A percentile compares a stretch with the other conserved stretches of the same genome.
These are phyloP conservation scores for Aspergillus sergii DNA, from an alignment of 2,329 filamentous ascomycete species.

Conservation along the genomic window DNA sequence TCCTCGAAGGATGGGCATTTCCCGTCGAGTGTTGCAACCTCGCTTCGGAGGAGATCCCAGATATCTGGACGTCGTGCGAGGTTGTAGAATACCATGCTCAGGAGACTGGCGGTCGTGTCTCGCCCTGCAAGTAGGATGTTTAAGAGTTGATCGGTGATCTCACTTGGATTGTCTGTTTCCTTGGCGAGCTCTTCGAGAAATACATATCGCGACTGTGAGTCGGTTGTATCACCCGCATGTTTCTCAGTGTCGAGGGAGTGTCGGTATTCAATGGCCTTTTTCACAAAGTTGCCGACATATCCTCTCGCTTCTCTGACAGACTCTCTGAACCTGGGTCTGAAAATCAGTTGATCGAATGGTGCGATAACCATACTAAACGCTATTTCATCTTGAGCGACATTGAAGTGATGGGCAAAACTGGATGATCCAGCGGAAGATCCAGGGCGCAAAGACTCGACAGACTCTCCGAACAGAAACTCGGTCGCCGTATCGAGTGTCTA, in stretches of 20 bases:
- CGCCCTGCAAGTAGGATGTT: constrained; percentile 33
- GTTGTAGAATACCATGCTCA: constrained; percentile 32
- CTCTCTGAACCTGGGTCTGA: background rate
- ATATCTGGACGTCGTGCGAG: constrained; percentile 8
- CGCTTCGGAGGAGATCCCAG: constrained; percentile 11
- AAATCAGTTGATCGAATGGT: background rate
- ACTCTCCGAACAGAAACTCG: constrained; percentile 41
- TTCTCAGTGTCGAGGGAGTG: background rate
- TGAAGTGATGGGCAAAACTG: constrained; percentile 27
- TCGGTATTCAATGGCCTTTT: background rate
- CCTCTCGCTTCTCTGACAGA: background rate
- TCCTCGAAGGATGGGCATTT: constrained; percentile 10
- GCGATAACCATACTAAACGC: background rate
- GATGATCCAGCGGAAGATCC: constrained; percentile 7
- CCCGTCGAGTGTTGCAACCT: constrained; percentile 22
- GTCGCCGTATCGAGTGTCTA: constrained; percentile 41
- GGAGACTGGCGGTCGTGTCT: constrained; percentile 34
- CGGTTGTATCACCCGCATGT: background rate
- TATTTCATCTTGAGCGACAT: constrained; percentile 23
- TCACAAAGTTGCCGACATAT: background rate
- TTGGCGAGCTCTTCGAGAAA: constrained; percentile 7
- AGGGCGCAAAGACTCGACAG: constrained; percentile 18
- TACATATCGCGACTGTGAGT: background rate
- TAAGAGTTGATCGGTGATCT: constrained; percentile 34
- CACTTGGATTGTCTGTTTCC: constrained; percentile 1